Percentiles rank a stretch among this genome's conserved stretches.
Evolutionary conservation across 2,329 filamentous ascomycete species (phyloP).

Genomic region (Nigrograna mackinnonii): DNA sequence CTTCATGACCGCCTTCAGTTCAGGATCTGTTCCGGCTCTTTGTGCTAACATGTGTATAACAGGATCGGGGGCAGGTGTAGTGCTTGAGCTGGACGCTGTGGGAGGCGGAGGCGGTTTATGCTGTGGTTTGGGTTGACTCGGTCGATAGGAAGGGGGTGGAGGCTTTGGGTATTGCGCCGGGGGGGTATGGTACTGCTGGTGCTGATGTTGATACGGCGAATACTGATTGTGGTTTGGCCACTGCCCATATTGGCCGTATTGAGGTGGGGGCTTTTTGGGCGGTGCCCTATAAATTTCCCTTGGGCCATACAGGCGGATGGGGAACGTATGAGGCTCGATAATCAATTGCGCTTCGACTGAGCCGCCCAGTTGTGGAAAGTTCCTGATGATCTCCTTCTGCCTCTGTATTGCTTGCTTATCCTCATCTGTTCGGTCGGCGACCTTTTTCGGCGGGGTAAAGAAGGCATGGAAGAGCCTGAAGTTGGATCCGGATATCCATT

Average conservation of each 20-base stretch:
- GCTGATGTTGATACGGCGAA: slow-evolving; percentile 3
- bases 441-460: slow-evolving; percentile 40
- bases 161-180: slow-evolving; percentile 27
- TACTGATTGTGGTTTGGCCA: slow-evolving; percentile 36
- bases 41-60: slow-evolving; percentile 81
- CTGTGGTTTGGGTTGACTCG: slow-evolving; percentile 28
- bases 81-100: slow-evolving; percentile 20
- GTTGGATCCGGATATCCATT: slow-evolving; percentile 41
- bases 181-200: slow-evolving; percentile 24
- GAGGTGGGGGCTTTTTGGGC: slow-evolving; percentile 31
- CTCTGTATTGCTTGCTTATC: slow-evolving; percentile 59
- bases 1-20: slow-evolving; percentile 80
- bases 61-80: slow-evolving; percentile 62
- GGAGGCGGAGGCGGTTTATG: slow-evolving; percentile 21
- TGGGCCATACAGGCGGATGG: slow-evolving; percentile 55
- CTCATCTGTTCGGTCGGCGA: slow-evolving; percentile 68
- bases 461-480: slow-evolving; percentile 43
- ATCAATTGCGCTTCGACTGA: slow-evolving; percentile 63
- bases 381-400: slow-evolving; percentile 55
- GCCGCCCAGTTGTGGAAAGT: slow-evolving; percentile 39
- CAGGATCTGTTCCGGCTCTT: slow-evolving; percentile 71
- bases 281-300: slow-evolving; percentile 25
- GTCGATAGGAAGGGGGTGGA: slow-evolving; percentile 29
- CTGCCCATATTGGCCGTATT: slow-evolving; percentile 25
- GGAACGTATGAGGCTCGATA: slow-evolving; percentile 79